A percentile compares a stretch with the other conserved stretches of the same genome.
phyloP scores from a whole-genome alignment of 257 asterid genomes.

The Solanum bulbocastanum region DNA sequence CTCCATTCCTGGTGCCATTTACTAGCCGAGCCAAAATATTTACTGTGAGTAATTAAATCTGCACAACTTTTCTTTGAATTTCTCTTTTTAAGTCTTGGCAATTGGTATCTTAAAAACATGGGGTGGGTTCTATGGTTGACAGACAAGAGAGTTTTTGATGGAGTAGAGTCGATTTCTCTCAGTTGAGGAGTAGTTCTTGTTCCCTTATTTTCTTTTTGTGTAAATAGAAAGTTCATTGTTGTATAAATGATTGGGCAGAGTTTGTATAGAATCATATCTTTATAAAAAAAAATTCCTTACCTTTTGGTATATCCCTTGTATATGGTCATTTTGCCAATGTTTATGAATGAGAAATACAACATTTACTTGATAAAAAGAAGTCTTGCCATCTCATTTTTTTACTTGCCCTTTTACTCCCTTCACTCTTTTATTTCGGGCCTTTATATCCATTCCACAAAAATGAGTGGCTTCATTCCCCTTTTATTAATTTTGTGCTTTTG shows the following conservation, averaged over 20 bases:
- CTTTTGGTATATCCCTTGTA: not conserved
- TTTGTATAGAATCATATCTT: not conserved
- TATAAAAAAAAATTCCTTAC: not conserved
- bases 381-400: not conserved
- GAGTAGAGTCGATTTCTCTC: not conserved
- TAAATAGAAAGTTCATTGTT: not conserved
- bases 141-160: not conserved
- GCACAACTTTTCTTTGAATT: not conserved
- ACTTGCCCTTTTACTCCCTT: not conserved
- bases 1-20: constrained; percentile 97
- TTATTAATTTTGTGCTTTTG: not conserved
- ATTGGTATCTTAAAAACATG: not conserved
- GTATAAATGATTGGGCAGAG: not conserved
- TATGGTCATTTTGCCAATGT: not conserved
- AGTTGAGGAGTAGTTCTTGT: not conserved
- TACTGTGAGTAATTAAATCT: constrained; percentile 50
- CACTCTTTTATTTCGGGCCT: not conserved
- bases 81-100: not conserved
- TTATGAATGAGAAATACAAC: not conserved
- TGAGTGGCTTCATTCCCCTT: not conserved
- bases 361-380: not conserved
- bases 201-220: not conserved
- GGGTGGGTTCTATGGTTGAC: not conserved
- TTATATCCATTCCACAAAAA: not conserved
- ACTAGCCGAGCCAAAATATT: constrained; percentile 89